Evolutionary conservation across 1,284 basidiomycete species (phyloP), one percentile per base, ranked within the genome.

Genomic region (Taiwanofungus camphoratus): DNA sequence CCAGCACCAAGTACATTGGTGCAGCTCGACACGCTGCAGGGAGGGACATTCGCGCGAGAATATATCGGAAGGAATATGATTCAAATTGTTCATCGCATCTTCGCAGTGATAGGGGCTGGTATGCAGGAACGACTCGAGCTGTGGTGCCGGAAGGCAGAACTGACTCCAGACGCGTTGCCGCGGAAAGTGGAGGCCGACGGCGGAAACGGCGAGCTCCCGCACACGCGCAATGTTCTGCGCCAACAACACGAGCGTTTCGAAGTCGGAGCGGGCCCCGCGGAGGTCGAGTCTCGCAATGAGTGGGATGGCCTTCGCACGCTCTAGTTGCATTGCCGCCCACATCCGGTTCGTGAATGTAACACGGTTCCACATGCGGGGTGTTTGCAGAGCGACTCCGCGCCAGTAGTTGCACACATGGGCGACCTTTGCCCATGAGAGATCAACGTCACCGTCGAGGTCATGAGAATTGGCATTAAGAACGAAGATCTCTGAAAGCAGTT

Each of bases 1-100:
- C 44, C 44, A 46, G 21, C 34, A 42, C 44, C 39, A 42, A 12
- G 39, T 37, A 18, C 44, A 46, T 5, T 41, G 44, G 20, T 31
- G 39, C 7, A 46, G 40, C 22, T 46, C 44, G 18, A 46, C 34
- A 20, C 22, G 24, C 29, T 20, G 7, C 6, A 46, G 36, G n/a
- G 35, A 38, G n/a, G 39, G 44, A n/a, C 26, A 27, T 22, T 46
- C 21, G 13, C 35, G 35, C 4, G 15, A 3, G 23, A 46, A 46
- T 26, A 46, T 13, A 5, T 20, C n/a, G 4, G 37, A 20, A 6
- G 44, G 44, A 13, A 39, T 32, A 22, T 39, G 44, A 1, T 24
- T 13, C 9, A 33, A 15, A 9, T 20, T 21, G 8, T 21, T 29
- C n/a, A 5, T 20, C 11, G 13, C 6, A 13, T 13, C 30, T n/a